These are phyloP conservation scores for Boechera retrofracta DNA, from an alignment of 345 rosid genomes.

Conservation along the genomic window DNA sequence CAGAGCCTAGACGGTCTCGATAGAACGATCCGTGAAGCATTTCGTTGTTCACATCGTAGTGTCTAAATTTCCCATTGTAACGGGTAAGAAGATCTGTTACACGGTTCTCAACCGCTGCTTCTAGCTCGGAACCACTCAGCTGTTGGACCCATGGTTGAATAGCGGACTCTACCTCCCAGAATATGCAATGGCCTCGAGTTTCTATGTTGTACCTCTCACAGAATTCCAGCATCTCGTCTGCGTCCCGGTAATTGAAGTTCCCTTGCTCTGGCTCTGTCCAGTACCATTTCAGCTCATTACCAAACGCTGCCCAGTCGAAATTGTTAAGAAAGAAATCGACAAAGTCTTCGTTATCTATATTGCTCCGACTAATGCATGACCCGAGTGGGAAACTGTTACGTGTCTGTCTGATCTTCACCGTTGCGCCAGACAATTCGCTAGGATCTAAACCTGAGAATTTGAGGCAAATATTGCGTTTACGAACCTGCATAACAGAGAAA, in stretches of 20 bases:
- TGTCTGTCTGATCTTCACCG: slow-evolving; percentile 66
- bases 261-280: slow-evolving; percentile 95
- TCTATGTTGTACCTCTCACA: slow-evolving; percentile 66
- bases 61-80: slow-evolving; percentile 82
- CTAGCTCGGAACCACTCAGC: slow-evolving; percentile 59
- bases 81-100: slow-evolving; percentile 74
- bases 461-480: slow-evolving; percentile 76
- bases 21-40: slow-evolving; percentile 96
- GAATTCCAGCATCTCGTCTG: slow-evolving; percentile 84
- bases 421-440: slow-evolving; percentile 52
- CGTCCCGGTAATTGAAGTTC: slow-evolving; percentile 74
- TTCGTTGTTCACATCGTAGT: slow-evolving; percentile 96
- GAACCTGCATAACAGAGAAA: slow-evolving; percentile 60
- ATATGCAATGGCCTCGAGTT: slow-evolving; percentile 89
- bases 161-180: slow-evolving; percentile 89
- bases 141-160: slow-evolving; percentile 85
- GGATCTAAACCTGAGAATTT: slow-evolving; percentile 61
- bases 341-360: slow-evolving; percentile 88
- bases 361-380: slow-evolving; percentile 80
- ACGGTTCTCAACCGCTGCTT: slow-evolving; percentile 70
- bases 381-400: slow-evolving; percentile 83
- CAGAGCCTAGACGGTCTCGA: slow-evolving; percentile 63
- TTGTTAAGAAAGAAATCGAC: slow-evolving; percentile 73
- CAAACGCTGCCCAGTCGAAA: slow-evolving; percentile 96
- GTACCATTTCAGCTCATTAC: slow-evolving; percentile 94